These are phyloP conservation scores for Globisporangium yorkense DNA, from an alignment of 352 stramenopile species.

Conservation along the genomic window DNA sequence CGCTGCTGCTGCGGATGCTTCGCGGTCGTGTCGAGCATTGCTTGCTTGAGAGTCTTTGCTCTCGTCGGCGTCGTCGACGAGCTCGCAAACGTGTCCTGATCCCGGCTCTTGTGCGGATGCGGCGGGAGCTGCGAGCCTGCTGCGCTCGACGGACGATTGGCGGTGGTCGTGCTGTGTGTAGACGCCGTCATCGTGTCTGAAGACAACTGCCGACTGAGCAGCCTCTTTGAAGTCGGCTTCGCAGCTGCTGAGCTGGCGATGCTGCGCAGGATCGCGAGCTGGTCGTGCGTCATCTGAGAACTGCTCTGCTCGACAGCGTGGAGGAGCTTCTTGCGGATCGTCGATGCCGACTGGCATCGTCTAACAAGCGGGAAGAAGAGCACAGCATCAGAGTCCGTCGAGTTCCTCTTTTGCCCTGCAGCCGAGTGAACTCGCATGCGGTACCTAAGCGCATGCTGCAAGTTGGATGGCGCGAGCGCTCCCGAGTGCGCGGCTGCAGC, in stretches of 20 bases:
- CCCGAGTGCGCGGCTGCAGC: not conserved
- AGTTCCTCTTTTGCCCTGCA: not conserved
- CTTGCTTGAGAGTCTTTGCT: not conserved
- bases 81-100: constrained; percentile 7
- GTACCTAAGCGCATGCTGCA: constrained; percentile 22
- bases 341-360: constrained; percentile 60
- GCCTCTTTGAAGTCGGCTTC: constrained; percentile 19
- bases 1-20: not conserved
- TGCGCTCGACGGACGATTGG: constrained; percentile 8
- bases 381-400: not conserved
- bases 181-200: not conserved
- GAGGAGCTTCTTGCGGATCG: constrained; percentile 60
- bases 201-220: constrained; percentile 11
- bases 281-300: constrained; percentile 23
- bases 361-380: constrained; percentile 12
- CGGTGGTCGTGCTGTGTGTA: not conserved
- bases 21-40: not conserved
- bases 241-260: constrained; percentile 13
- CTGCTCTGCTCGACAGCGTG: constrained; percentile 45
- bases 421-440: not conserved
- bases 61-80: constrained; percentile 3
- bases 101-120: not conserved
- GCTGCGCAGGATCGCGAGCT: constrained; percentile 34
- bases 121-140: not conserved
- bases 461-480: constrained; percentile 15